These are phyloP conservation scores for Termitomyces bulborhizus DNA, from an alignment of 768 basidiomycete species.

Conservation along the genomic window DNA sequence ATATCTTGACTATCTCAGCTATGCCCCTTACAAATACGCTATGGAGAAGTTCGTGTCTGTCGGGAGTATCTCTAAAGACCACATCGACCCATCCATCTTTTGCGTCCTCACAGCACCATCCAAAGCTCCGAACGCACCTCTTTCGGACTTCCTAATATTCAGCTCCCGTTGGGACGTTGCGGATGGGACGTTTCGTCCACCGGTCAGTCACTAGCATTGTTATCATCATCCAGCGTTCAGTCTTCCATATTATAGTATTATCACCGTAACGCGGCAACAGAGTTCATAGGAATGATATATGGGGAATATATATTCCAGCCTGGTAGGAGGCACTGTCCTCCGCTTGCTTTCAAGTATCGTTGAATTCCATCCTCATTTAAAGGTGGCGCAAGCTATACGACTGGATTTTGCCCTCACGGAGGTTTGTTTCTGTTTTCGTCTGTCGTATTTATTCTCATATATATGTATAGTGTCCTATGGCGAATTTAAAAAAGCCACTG, in stretches of 20 bases:
- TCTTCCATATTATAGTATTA: constrained; percentile 37
- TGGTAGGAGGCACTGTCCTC: constrained; percentile 22
- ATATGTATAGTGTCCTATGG: constrained; percentile 47
- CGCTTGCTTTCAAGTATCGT: not conserved
- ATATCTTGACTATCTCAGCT: constrained; percentile 21
- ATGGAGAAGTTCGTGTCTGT: constrained; percentile 59
- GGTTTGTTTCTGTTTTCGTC: constrained; percentile 25
- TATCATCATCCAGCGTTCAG: not conserved
- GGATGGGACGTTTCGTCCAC: constrained; percentile 51
- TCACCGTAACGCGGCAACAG: constrained; percentile 56
- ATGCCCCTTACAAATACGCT: constrained; percentile 63
- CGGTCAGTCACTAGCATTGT: constrained; percentile 26
- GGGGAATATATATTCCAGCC: constrained; percentile 59
- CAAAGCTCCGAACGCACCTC: constrained; percentile 48
- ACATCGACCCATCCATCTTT: constrained; percentile 66
- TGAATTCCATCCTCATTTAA: not conserved
- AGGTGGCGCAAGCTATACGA: constrained; percentile 54
- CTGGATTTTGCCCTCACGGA: constrained; percentile 60
- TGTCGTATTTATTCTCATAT: not conserved
- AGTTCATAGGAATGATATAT: constrained; percentile 61
- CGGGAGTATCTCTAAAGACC: constrained; percentile 61
- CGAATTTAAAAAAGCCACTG: constrained; percentile 49
- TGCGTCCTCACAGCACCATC: constrained; percentile 64
- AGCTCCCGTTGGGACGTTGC: constrained; percentile 62
- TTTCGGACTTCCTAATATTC: constrained; percentile 63